Percentiles rank a stretch among this genome's conserved stretches.
Conservation (phyloP, 331 rosid genomes). For the Dryas integrifolia region DNA sequence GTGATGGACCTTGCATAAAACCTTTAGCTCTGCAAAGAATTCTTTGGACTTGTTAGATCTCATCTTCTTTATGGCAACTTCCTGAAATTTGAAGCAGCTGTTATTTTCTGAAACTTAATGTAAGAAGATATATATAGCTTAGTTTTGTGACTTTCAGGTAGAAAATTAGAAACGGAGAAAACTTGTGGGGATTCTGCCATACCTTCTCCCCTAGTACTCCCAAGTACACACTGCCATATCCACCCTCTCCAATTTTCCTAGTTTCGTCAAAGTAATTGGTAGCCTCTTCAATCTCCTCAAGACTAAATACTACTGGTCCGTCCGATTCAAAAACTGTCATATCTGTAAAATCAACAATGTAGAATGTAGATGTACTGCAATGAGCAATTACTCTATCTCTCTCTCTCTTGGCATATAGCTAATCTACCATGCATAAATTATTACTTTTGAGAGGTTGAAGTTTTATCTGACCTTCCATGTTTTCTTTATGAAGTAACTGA, state of each 20-base stretch:
- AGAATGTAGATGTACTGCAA: constrained; percentile 8
- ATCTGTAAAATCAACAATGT: constrained; percentile 30
- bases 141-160: not conserved
- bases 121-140: not conserved
- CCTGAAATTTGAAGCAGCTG: constrained; percentile 49
- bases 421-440: not conserved
- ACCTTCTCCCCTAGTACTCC: constrained; percentile 65
- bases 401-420: not conserved
- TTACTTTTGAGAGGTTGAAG: not conserved
- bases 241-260: constrained; percentile 72
- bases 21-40: constrained; percentile 79
- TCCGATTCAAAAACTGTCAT: constrained; percentile 59
- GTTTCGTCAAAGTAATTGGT: constrained; percentile 55
- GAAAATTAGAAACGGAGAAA: constrained; percentile 1
- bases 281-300: constrained; percentile 69
- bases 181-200: constrained; percentile 19
- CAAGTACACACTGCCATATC: constrained; percentile 66
- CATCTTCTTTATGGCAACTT: constrained; percentile 86
- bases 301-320: constrained; percentile 44
- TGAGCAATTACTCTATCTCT: not conserved
- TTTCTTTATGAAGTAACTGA: constrained; percentile 27
- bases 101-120: constrained; percentile 13
- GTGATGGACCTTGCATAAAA: constrained; percentile 75
- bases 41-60: constrained; percentile 71
- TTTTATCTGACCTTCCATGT: constrained; percentile 48